A percentile compares a stretch with the other conserved stretches of the same genome.
Conservation (phyloP, 345 rosid species). For the Dimocarpus longan region DNA sequence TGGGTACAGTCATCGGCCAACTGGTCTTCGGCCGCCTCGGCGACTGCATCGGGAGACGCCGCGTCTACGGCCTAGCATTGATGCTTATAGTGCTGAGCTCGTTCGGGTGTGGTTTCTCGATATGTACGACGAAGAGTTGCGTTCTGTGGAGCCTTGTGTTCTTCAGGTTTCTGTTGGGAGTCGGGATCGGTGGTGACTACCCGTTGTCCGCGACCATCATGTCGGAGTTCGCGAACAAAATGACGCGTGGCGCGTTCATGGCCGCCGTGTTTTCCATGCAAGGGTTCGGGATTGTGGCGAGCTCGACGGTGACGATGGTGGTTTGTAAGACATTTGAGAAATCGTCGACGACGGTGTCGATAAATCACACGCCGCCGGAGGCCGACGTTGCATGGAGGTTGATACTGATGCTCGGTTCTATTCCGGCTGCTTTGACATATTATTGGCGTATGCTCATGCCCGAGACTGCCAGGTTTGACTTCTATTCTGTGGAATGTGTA, state of each 20-base stretch:
- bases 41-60: constrained; percentile 59
- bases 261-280: constrained; percentile 83
- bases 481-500: constrained; percentile 16
- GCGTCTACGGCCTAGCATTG: constrained; percentile 61
- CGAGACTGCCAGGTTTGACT: constrained; percentile 70
- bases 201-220: constrained; percentile 81
- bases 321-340: constrained; percentile 41
- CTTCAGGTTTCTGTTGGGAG: constrained; percentile 64
- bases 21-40: constrained; percentile 64
- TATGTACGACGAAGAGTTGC: constrained; percentile 50
- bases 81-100: constrained; percentile 62
- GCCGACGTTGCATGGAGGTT: constrained; percentile 75
- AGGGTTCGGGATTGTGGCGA: constrained; percentile 65
- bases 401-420: constrained; percentile 70
- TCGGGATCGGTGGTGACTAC: constrained; percentile 82
- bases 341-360: background rate
- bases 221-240: constrained; percentile 83
- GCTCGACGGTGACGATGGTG: constrained; percentile 55
- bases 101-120: constrained; percentile 63
- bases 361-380: constrained; percentile 37
- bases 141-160: constrained; percentile 60
- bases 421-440: constrained; percentile 77
- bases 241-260: constrained; percentile 66
- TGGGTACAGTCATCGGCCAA: constrained; percentile 66
- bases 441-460: constrained; percentile 91